These are phyloP conservation scores for Piloderma croceum DNA, from an alignment of 768 basidiomycete genomes.

Conservation along the genomic window DNA sequence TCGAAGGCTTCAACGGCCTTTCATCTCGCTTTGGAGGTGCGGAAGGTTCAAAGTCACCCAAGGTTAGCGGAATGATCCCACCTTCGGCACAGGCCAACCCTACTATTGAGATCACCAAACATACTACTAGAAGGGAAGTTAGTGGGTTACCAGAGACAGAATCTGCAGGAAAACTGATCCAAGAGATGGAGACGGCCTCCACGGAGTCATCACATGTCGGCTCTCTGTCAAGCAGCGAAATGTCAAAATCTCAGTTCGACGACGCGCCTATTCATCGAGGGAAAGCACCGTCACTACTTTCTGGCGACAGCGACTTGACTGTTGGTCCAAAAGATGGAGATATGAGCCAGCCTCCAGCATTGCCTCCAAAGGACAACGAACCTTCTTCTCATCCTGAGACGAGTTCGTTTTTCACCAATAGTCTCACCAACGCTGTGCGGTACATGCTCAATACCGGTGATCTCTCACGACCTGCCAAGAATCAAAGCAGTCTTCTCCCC, in stretches of 20 bases:
- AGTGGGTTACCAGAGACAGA: slow-evolving; percentile 31
- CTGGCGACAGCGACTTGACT: slow-evolving; percentile 35
- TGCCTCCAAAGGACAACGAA: slow-evolving; percentile 13
- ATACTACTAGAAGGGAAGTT: slow-evolving; percentile 48
- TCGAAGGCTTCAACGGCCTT: slow-evolving; percentile 21
- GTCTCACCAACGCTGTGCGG: slow-evolving; percentile 55
- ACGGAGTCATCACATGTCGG: slow-evolving; percentile 21
- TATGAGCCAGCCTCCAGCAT: slow-evolving; percentile 8
- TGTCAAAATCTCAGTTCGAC: slow-evolving; percentile 21
- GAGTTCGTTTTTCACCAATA: slow-evolving; percentile 37
- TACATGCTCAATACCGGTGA: slow-evolving; percentile 43
- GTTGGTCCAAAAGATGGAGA: slow-evolving; percentile 16
- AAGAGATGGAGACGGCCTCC: slow-evolving; percentile 34
- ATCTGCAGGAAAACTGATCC: slow-evolving; percentile 40
- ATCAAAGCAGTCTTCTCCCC: slow-evolving; percentile 46
- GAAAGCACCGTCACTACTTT: slow-evolving; percentile 37
- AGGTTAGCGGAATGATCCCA: slow-evolving; percentile 19
- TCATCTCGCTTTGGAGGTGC: slow-evolving; percentile 19
- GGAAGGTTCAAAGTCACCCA: slow-evolving; percentile 3
- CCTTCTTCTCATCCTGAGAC: neutral
- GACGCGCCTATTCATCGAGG: slow-evolving; percentile 33
- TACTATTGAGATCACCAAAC: slow-evolving; percentile 47
- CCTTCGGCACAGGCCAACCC: slow-evolving; percentile 52
- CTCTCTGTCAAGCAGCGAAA: slow-evolving; percentile 15
- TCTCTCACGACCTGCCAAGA: slow-evolving; percentile 26